Conservation (phyloP, 306 rosid genomes). For the Crataegus laevigata region DNA sequence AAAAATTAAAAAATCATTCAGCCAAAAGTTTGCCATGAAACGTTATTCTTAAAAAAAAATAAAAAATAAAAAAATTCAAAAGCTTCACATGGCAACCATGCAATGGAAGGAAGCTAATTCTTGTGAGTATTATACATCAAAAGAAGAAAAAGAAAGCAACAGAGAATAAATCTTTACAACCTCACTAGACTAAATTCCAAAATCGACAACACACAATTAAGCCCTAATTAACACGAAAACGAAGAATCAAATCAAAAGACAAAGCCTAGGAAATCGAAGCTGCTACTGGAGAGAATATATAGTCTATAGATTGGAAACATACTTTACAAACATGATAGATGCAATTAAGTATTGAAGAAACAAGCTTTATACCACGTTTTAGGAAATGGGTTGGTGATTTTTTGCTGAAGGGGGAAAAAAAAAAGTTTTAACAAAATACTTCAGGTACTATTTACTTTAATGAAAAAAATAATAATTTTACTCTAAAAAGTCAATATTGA, state of each 20-base stretch:
- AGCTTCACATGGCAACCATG: neutral
- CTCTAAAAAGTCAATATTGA: too few relatives aligned
- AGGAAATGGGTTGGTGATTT: too few relatives aligned
- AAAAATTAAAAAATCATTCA: neutral
- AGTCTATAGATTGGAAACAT: neutral
- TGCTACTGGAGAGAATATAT: neutral
- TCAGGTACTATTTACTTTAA: too few relatives aligned
- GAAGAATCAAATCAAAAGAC: neutral
- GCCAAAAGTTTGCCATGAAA: neutral
- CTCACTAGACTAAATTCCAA: too few relatives aligned
- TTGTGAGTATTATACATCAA: too few relatives aligned
- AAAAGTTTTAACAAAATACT: too few relatives aligned
- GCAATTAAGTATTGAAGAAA: neutral
- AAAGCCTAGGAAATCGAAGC: neutral
- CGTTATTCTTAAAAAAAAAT: neutral
- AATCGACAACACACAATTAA: neutral
- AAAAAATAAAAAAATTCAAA: neutral
- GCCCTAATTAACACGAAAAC: neutral
- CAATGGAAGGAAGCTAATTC: neutral
- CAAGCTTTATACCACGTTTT: too few relatives aligned
- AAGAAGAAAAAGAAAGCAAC: neutral
- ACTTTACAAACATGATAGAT: neutral
- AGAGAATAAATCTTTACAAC: neutral
- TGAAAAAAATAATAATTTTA: too few relatives aligned
- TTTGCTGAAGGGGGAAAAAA: too few relatives aligned